Base-by-base conservation (phyloP, 495 filamentous ascomycete species). In the Penicillium subrubescens region DNA sequence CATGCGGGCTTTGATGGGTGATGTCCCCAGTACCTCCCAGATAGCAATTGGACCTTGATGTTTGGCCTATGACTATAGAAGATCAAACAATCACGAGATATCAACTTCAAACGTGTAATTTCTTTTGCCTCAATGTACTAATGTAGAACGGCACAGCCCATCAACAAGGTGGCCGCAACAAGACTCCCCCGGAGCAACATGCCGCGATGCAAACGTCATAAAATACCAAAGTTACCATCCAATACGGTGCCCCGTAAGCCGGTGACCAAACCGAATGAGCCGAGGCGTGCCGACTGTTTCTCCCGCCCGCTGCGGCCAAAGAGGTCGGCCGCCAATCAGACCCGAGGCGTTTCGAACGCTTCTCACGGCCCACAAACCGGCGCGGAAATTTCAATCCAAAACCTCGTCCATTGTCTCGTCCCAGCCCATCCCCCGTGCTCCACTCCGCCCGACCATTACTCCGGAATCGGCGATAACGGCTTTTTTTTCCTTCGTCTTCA, bases 201-300 rank as follows among this genome's bases (percentile, higher is more conserved):
- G 60, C 60, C 60, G 60, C 60, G 51, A 68, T 77, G 73, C 67
- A 72, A 74, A 77, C 78, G 78, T 81, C 78, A 81, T 80, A 75
- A 71, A 79, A 73, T 79, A 79, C 64, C 39, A 29, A 35, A 8
- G 7, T 39, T 35, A 56, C 31, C n/a, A 43, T 3, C 15, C 23
- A 21, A 31, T 43, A 58, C 56, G 12, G 59, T 5, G 57, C 61
- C 61, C 63, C 55, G 59, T 61, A 67, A 71, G 69, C 62, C 68
- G 70, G 66, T 75, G 71, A 75, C 69, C 69, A 71, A 74, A 69
- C 75, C 69, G 71, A 77, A 52, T 51, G 67, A 76, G 71, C 78
- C 78, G 67, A 92, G 89, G 77, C 75, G 81, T 54, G 76, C 87
- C 60, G 90, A 93, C 55, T 69, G 82, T 79, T n/a, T 79, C 87